These are phyloP conservation scores for Wolfiporia cocos DNA, from an alignment of 1,284 basidiomycete species.

Conservation along the genomic window DNA sequence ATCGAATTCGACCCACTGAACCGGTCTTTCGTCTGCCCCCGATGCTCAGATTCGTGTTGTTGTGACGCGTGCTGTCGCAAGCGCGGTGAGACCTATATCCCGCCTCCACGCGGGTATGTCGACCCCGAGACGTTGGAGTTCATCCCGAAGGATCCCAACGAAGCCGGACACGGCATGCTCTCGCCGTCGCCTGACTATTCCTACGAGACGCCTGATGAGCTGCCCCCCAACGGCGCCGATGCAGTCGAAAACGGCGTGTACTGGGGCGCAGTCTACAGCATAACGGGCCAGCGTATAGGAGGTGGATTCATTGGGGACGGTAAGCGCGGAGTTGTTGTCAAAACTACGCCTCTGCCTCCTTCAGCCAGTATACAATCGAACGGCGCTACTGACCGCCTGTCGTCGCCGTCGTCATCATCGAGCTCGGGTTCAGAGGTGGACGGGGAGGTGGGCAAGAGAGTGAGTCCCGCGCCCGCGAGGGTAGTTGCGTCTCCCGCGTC, in stretches of 20 bases:
- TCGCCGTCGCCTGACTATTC: neutral
- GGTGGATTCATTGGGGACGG: conserved; percentile 15
- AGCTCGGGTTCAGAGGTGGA: too few relatives aligned
- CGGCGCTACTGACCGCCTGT: neutral
- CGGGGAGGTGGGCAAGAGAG: too few relatives aligned
- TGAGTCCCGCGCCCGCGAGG: too few relatives aligned
- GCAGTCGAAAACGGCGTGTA: conserved; percentile 2
- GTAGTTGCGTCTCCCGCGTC: too few relatives aligned
- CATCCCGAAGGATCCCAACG: neutral
- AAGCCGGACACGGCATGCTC: neutral
- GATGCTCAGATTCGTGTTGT: conserved; percentile 19
- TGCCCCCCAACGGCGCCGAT: neutral
- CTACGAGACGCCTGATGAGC: neutral
- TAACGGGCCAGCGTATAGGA: conserved; percentile 16
- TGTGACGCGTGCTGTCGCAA: conserved; percentile 19
- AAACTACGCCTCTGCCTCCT: neutral
- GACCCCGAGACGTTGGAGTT: neutral
- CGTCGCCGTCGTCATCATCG: neutral
- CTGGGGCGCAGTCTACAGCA: conserved; percentile 18
- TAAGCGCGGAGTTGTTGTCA: conserved; percentile 7
- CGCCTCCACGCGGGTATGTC: conserved; percentile 9
- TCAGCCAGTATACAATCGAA: neutral
- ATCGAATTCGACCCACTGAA: conserved; percentile 18
- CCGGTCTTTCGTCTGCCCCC: conserved; percentile 19
- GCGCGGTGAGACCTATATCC: conserved; percentile 21